Evolutionary conservation across 768 basidiomycete species (phyloP).

Genomic region (Nevesoporus exiguus): DNA sequence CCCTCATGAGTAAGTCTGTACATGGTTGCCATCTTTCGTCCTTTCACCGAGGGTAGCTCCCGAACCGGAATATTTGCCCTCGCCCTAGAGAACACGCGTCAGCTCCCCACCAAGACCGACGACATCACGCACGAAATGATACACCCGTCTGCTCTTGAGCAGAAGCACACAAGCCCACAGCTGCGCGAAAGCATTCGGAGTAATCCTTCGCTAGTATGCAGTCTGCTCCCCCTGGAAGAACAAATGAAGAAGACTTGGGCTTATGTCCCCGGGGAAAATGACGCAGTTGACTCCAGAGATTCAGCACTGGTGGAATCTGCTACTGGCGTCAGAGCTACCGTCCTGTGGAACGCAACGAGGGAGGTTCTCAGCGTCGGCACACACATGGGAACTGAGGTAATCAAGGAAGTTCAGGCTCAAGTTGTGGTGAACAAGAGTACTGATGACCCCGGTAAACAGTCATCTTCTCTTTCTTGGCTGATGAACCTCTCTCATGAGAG

Average conservation of each 20-base stretch:
- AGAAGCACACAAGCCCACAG: conserved; percentile 33
- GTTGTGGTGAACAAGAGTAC: conserved; percentile 7
- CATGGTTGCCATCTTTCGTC: neutral
- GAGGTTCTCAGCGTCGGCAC: conserved; percentile 13
- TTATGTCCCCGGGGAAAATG: conserved; percentile 30
- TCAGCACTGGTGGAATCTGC: conserved; percentile 6
- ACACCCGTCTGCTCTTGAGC: conserved; percentile 57
- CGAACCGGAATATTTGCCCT: conserved; percentile 52
- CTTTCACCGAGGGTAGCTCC: conserved; percentile 36
- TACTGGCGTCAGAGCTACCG: conserved; percentile 1
- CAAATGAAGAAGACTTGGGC: conserved; percentile 48
- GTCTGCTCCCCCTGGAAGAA: conserved; percentile 51
- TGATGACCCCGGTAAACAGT: conserved; percentile 12
- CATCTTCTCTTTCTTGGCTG: conserved; percentile 22
- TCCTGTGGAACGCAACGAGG: conserved; percentile 18
- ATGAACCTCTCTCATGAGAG: conserved; percentile 25
- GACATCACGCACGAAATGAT: conserved; percentile 55
- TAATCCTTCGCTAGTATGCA: conserved; percentile 43
- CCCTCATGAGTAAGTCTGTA: conserved; percentile 55
- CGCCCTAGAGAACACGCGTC: conserved; percentile 42
- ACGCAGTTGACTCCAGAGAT: conserved; percentile 7
- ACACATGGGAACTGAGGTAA: conserved; percentile 18
- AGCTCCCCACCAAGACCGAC: conserved; percentile 43
- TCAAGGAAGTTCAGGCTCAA: conserved; percentile 21
- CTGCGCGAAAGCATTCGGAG: conserved; percentile 36